A percentile compares a stretch with the other conserved stretches of the same genome.
These are phyloP conservation scores for Mariannaea sp. DNA, from an alignment of 2,329 filamentous ascomycete genomes.

Conservation along the genomic window DNA sequence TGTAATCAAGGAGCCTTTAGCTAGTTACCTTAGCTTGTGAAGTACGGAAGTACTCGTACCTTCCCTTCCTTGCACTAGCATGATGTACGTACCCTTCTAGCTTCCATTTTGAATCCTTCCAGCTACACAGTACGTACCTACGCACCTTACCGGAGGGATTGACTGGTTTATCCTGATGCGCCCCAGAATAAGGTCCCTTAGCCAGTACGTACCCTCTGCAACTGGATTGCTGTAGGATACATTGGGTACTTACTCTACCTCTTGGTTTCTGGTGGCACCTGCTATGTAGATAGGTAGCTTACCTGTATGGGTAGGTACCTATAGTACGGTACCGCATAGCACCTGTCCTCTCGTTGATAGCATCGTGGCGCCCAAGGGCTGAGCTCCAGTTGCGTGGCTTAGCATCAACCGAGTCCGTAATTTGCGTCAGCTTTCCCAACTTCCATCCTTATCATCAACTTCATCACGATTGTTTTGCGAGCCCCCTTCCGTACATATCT, in stretches of 20 bases:
- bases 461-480: neutral
- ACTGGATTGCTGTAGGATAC: too few species aligned
- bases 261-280: too few species aligned
- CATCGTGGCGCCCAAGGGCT: slow-evolving; percentile 27
- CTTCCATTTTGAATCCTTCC: too few species aligned
- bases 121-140: neutral
- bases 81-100: neutral
- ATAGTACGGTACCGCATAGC: too few species aligned
- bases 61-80: too few species aligned
- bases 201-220: slow-evolving; percentile 2
- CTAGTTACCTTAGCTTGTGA: too few species aligned
- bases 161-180: neutral
- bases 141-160: neutral
- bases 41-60: too few species aligned
- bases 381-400: slow-evolving; percentile 28
- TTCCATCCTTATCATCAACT: neutral
- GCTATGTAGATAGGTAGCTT: too few species aligned
- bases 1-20: too few species aligned
- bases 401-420: slow-evolving; percentile 23
- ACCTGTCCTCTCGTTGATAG: neutral
- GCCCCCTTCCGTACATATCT: neutral
- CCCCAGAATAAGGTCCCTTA: neutral
- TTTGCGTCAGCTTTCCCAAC: slow-evolving; percentile 12
- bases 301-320: too few species aligned
- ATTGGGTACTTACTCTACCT: too few species aligned